These are phyloP conservation scores for Melaleuca quinquenervia DNA, from an alignment of 345 rosid genomes.

Conservation along the genomic window DNA sequence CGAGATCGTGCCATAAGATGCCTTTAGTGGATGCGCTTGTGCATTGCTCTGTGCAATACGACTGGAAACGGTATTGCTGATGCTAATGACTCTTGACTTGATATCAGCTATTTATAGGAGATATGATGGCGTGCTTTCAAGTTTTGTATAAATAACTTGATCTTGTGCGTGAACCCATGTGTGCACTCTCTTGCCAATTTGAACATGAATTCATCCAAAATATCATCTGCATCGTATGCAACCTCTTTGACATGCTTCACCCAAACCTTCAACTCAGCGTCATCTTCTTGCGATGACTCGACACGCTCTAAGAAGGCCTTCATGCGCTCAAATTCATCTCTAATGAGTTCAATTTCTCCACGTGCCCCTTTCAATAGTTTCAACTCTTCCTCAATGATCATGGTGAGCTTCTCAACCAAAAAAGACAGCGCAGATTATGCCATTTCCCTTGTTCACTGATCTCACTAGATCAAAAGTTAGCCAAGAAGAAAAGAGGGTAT, in stretches of 20 bases:
- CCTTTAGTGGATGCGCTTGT: accelerated
- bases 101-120: not conserved
- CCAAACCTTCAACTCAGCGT: not conserved
- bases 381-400: not conserved
- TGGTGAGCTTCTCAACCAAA: not conserved
- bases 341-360: not conserved
- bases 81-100: not conserved
- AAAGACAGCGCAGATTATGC: not conserved
- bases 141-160: not conserved
- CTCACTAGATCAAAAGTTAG: not conserved
- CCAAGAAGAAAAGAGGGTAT: not conserved
- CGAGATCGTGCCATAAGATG: not conserved
- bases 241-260: not conserved
- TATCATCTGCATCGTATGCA: not conserved
- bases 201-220: not conserved
- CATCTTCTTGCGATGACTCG: not conserved
- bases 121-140: not conserved
- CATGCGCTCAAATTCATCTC: not conserved
- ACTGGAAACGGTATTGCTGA: not conserved
- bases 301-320: not conserved
- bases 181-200: not conserved
- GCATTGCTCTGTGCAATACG: not conserved
- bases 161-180: not conserved
- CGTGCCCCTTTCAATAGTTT: not conserved
- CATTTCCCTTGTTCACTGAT: not conserved